Conservation (phyloP, 2,329 filamentous ascomycete species). For the Myriosclerotinia scirpicola region DNA sequence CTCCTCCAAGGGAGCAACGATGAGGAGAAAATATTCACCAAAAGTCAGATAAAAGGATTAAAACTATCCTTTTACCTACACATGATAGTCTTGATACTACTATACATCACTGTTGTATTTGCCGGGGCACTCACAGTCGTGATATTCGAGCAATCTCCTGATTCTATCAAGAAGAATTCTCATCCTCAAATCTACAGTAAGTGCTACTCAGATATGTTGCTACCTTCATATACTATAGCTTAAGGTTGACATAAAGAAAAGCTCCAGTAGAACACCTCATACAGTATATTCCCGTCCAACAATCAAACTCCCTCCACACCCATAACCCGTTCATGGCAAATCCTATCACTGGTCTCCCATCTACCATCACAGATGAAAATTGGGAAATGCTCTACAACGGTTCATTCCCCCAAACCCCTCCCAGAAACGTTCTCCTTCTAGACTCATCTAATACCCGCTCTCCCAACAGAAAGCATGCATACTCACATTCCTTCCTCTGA, state of each 20-base stretch:
- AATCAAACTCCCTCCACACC: slow-evolving; percentile 5
- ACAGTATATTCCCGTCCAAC: neutral
- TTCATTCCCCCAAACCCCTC: neutral
- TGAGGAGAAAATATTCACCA: neutral
- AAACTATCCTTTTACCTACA: slow-evolving; percentile 4
- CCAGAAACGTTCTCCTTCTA: too few relatives aligned
- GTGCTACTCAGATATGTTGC: neutral
- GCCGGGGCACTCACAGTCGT: slow-evolving; percentile 7
- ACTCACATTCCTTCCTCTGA: neutral
- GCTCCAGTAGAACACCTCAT: slow-evolving; percentile 16
- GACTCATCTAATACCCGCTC: neutral
- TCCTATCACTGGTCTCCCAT: slow-evolving; percentile 2
- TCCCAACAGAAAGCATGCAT: slow-evolving; percentile 16
- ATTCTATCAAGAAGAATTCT: neutral
- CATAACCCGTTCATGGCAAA: slow-evolving; percentile 13
- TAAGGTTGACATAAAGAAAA: neutral
- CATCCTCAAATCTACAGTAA: slow-evolving; percentile 15
- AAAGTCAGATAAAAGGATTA: neutral
- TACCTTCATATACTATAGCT: neutral
- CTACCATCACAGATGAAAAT: neutral
- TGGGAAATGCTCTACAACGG: slow-evolving; percentile 17
- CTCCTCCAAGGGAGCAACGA: slow-evolving; percentile 9
- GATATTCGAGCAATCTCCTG: neutral
- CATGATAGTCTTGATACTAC: neutral
- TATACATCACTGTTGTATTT: slow-evolving; percentile 8